These are phyloP conservation scores for Umbelopsis isabellina DNA, from an alignment of 192 early-diverging fungal species.

Conservation along the genomic window DNA sequence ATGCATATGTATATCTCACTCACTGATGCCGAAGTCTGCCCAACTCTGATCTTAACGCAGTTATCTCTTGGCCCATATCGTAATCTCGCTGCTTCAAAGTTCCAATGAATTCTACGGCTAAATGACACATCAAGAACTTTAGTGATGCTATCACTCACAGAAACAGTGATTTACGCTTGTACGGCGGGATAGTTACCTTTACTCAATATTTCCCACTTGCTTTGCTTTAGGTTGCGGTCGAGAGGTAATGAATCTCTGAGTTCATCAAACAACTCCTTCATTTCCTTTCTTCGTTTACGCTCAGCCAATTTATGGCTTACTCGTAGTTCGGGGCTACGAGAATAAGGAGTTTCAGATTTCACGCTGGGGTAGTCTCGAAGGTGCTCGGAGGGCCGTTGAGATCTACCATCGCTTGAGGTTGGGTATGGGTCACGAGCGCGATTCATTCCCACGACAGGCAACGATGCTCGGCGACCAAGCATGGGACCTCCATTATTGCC, in stretches of 20 bases:
- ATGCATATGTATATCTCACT: background rate
- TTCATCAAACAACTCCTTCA: conserved; percentile 93
- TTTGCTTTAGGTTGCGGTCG: conserved; percentile 79
- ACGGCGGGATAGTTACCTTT: conserved; percentile 61
- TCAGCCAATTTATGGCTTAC: conserved; percentile 89
- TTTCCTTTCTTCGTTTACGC: conserved; percentile 84
- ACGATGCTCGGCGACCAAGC: conserved; percentile 33
- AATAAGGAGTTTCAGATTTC: conserved; percentile 60
- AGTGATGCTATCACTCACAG: background rate
- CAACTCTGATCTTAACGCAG: conserved; percentile 47
- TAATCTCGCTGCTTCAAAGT: conserved; percentile 52
- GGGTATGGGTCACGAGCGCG: conserved; percentile 13
- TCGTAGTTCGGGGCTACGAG: conserved; percentile 73
- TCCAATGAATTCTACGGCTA: conserved; percentile 61
- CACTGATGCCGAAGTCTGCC: conserved; percentile 16
- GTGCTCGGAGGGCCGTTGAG: background rate
- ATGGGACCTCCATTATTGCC: conserved; percentile 22
- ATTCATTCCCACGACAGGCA: conserved; percentile 33
- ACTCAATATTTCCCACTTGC: conserved; percentile 90
- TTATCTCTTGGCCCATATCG: conserved; percentile 51
- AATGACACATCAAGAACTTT: background rate
- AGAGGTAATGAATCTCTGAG: conserved; percentile 78
- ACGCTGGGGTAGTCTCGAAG: background rate
- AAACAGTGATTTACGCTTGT: too few species aligned
- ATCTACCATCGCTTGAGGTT: background rate